These are phyloP conservation scores for Wickerhamiella azyma DNA, from an alignment of 805 yeast species.

Conservation along the genomic window DNA sequence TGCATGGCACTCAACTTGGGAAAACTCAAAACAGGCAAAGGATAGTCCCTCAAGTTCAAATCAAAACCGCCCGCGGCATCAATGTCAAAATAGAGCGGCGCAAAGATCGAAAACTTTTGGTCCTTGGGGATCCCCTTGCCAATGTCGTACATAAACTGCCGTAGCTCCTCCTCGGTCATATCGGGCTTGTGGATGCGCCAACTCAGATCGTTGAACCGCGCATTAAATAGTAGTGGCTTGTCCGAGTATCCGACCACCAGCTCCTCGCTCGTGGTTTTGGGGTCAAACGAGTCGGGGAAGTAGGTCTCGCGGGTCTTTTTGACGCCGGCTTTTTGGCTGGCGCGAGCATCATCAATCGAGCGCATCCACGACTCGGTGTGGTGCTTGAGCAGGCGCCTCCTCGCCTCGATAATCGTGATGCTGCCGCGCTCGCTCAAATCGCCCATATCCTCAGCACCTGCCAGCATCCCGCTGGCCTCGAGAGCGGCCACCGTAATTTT, in stretches of 20 bases:
- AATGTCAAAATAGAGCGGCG: conserved; percentile 46
- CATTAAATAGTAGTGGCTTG: conserved; percentile 41
- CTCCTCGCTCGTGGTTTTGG: conserved; percentile 31
- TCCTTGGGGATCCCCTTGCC: conserved; percentile 79
- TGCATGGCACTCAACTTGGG: conserved; percentile 36
- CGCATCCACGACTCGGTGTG: conserved; percentile 60
- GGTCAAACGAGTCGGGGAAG: conserved; percentile 21
- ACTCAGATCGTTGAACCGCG: conserved; percentile 36
- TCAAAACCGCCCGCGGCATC: conserved; percentile 18
- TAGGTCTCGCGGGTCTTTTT: conserved; percentile 28
- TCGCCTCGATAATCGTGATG: conserved; percentile 23
- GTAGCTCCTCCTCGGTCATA: conserved; percentile 37
- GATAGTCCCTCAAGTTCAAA: conserved; percentile 54
- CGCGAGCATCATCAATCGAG: conserved; percentile 33
- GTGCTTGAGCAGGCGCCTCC: conserved; percentile 31
- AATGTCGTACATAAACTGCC: conserved; percentile 48
- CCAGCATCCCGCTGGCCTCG: conserved; percentile 1
- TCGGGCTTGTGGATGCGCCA: conserved; percentile 38
- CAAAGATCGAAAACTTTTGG: conserved; percentile 47
- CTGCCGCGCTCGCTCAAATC: neutral
- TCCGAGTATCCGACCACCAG: conserved; percentile 34
- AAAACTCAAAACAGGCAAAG: conserved; percentile 64
- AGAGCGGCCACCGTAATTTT: conserved; percentile 7
- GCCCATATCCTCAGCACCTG: neutral
- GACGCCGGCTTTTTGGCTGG: conserved; percentile 23